Percentiles rank a stretch among this genome's conserved stretches.
Conservation (phyloP, 1,139 yeast genomes). For the Kodamaea anthophila region DNA sequence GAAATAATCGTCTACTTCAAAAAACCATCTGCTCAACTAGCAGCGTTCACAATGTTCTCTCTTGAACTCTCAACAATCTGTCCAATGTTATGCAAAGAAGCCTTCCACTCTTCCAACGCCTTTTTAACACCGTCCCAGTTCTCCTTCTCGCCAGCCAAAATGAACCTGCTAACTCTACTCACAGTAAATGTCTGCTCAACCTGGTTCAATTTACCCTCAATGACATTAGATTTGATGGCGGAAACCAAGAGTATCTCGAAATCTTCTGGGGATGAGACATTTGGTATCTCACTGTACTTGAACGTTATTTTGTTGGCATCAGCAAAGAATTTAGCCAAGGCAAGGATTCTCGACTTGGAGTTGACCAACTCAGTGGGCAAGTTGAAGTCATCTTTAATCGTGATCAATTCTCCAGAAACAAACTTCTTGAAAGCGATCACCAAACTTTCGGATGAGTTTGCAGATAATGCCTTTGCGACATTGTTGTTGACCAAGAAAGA, state of each 20-base stretch:
- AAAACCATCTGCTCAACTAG: conserved; percentile 10
- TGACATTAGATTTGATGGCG: conserved; percentile 39
- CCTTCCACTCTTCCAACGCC: conserved; percentile 36
- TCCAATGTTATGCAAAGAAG: conserved; percentile 35
- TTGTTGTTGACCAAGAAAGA: conserved; percentile 40
- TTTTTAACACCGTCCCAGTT: conserved; percentile 34
- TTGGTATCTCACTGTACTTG: conserved; percentile 36
- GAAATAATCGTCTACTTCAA: too few species aligned
- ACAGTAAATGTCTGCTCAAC: conserved; percentile 38
- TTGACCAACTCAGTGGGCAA: conserved; percentile 22
- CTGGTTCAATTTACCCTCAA: conserved; percentile 46
- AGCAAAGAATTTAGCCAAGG: conserved; percentile 36
- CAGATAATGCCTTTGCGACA: conserved; percentile 27
- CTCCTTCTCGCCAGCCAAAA: conserved; percentile 31
- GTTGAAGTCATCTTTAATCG: conserved; percentile 11
- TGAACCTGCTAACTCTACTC: conserved; percentile 38
- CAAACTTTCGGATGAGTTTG: conserved; percentile 15
- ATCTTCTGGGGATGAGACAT: conserved; percentile 26
- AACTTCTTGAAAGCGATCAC: conserved; percentile 28
- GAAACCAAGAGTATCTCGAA: conserved; percentile 40
- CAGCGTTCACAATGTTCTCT: conserved; percentile 36
- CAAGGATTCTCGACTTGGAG: conserved; percentile 36
- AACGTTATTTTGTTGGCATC: conserved; percentile 23
- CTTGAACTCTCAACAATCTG: conserved; percentile 41
- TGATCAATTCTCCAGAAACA: conserved; percentile 30